A percentile compares a stretch with the other conserved stretches of the same genome.
Evolutionary conservation across 306 rosid genomes (phyloP).

Genomic region (Vicia sativa): DNA sequence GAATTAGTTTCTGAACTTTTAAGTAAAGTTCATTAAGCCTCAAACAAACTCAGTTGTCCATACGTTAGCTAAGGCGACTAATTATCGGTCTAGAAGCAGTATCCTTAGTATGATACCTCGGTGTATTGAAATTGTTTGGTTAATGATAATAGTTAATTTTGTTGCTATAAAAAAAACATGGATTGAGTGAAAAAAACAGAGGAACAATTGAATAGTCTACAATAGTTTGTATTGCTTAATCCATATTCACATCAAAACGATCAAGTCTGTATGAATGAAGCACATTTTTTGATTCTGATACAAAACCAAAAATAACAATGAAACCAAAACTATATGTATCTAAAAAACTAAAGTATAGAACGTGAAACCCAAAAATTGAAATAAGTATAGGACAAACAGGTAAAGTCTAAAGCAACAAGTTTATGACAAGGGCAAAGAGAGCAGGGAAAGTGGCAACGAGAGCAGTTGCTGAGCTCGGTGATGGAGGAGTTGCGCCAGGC

Average conservation of each 20-base stretch:
- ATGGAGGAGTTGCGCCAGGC: slow-evolving; percentile 31
- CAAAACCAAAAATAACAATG: background rate
- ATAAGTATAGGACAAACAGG: background rate
- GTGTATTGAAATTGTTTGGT: no score
- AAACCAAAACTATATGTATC: background rate
- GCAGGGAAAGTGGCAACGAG: slow-evolving; percentile 27
- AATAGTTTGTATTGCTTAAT: background rate
- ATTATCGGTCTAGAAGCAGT: no score
- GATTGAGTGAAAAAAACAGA: background rate
- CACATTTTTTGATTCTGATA: background rate
- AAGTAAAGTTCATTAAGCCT: no score
- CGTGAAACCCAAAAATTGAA: background rate
- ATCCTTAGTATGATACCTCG: no score
- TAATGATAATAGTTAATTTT: no score
- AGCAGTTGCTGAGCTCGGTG: slow-evolving; percentile 34
- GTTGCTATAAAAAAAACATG: no score
- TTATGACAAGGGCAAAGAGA: background rate
- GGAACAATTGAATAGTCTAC: background rate
- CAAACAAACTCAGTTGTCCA: no score
- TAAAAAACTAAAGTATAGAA: background rate
- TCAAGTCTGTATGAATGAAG: background rate
- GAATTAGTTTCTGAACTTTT: no score
- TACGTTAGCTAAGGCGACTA: no score
- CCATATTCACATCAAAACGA: background rate
- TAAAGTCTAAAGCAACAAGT: background rate